Conservation (phyloP, 2,329 filamentous ascomycete species). For the Colletotrichum tamarilloi region DNA sequence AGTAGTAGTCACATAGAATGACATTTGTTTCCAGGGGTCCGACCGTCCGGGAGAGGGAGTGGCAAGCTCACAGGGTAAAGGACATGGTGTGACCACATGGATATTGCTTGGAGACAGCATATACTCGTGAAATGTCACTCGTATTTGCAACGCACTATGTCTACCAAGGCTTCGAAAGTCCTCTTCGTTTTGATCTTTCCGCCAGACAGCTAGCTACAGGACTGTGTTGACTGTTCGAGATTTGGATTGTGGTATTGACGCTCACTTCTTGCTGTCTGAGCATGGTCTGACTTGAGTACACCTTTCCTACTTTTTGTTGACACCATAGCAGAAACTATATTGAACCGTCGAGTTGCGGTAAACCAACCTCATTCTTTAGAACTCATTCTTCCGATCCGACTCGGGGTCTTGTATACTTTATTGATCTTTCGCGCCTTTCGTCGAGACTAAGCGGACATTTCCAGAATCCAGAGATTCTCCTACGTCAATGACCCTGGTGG, state of each 20-base stretch:
- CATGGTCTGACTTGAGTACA: background rate
- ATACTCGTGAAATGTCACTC: constrained; percentile 14
- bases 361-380: constrained; percentile 18
- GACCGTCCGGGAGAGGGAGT: no score
- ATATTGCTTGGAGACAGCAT: constrained; percentile 13
- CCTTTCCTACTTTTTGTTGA: background rate
- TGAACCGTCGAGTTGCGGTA: constrained; percentile 21
- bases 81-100: background rate
- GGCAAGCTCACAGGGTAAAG: no score
- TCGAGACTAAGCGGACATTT: no score
- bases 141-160: background rate
- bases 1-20: background rate
- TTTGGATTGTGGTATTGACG: background rate
- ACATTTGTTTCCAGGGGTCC: background rate
- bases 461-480: no score
- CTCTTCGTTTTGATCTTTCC: constrained; percentile 3
- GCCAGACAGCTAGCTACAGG: background rate
- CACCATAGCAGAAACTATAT: constrained; percentile 15
- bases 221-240: background rate
- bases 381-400: constrained; percentile 34
- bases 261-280: no score
- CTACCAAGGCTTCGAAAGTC: background rate
- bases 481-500: no score
- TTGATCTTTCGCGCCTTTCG: no score
- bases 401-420: constrained; percentile 15